phyloP scores from a whole-genome alignment of 495 filamentous ascomycete species.

The Articulospora tetracladia region DNA sequence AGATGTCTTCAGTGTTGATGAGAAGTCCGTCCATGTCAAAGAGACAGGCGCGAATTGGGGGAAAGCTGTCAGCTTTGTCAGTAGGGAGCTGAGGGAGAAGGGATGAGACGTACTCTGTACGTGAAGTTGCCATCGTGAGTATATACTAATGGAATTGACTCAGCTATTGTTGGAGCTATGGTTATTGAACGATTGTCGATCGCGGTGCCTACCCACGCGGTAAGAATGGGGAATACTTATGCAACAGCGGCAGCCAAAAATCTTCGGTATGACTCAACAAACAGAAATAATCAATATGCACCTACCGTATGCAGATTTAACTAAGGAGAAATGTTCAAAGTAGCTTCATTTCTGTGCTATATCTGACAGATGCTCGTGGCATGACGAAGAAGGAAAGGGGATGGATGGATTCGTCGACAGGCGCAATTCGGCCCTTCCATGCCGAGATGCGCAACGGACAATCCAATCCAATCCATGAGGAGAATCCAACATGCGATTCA shows the following conservation, averaged over 20 bases:
- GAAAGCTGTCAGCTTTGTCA: slow-evolving; percentile 30
- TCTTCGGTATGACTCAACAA: slow-evolving; percentile 9
- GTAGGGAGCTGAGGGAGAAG: background rate
- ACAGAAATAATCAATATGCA: background rate
- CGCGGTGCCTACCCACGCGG: background rate
- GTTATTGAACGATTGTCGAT: background rate
- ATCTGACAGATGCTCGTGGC: background rate
- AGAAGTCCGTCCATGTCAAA: slow-evolving; percentile 99
- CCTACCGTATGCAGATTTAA: background rate
- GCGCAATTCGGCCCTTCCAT: too few species aligned
- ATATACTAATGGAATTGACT: background rate
- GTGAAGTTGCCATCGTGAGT: slow-evolving; percentile 14
- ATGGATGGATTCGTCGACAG: too few species aligned
- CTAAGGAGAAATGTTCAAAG: background rate
- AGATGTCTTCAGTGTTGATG: slow-evolving; percentile 93
- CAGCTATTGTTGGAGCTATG: background rate
- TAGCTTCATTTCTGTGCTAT: too few species aligned
- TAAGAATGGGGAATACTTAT: background rate
- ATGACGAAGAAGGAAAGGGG: background rate
- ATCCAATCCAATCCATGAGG: too few species aligned
- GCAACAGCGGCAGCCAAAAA: slow-evolving; percentile 7
- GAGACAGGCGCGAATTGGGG: slow-evolving; percentile 86
- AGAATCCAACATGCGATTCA: too few species aligned
- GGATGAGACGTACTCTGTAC: slow-evolving; percentile 14
- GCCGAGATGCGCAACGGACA: too few species aligned